Percentiles rank a stretch among this genome's conserved stretches.
Conservation (phyloP, 257 asterid genomes). For the Dorcoceras hygrometricum region DNA sequence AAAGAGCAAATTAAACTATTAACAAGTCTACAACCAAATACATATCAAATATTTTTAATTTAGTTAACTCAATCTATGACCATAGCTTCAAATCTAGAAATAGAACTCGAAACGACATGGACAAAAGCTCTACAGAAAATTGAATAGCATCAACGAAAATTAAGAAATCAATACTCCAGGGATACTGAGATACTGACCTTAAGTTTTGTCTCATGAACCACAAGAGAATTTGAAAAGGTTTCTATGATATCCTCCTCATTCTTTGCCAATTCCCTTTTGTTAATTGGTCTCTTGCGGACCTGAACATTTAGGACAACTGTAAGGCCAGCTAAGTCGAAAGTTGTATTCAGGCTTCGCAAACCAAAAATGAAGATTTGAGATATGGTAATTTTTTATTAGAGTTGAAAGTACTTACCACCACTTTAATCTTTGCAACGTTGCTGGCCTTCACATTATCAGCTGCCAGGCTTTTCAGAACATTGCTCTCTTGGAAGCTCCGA, state of each 20-base stretch:
- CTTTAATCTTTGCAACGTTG: conserved; percentile 96
- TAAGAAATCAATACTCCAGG: neutral
- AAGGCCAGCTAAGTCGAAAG: neutral
- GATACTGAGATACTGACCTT: conserved; percentile 29
- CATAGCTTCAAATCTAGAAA: conserved; percentile 15
- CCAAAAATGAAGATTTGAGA: conserved; percentile 18
- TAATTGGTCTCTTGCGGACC: conserved; percentile 60
- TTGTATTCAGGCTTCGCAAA: neutral
- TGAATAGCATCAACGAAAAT: conserved; percentile 16
- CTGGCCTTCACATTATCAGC: conserved; percentile 83
- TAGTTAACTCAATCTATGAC: neutral
- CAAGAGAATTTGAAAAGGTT: conserved; percentile 40
- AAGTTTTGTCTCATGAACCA: conserved; percentile 53
- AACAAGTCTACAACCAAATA: neutral
- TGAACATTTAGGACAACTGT: conserved; percentile 22
- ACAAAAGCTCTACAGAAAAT: neutral
- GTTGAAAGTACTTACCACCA: conserved; percentile 55
- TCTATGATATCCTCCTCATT: conserved; percentile 56
- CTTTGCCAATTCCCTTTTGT: conserved; percentile 55
- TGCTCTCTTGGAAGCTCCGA: conserved; percentile 65
- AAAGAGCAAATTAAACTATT: neutral
- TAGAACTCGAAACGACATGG: neutral
- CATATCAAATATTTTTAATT: conserved; percentile 7
- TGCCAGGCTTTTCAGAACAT: conserved; percentile 54
- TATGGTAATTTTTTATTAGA: conserved; percentile 6